Base-by-base conservation (phyloP, 352 stramenopile genomes). In the Paralagenidium karlingii region DNA sequence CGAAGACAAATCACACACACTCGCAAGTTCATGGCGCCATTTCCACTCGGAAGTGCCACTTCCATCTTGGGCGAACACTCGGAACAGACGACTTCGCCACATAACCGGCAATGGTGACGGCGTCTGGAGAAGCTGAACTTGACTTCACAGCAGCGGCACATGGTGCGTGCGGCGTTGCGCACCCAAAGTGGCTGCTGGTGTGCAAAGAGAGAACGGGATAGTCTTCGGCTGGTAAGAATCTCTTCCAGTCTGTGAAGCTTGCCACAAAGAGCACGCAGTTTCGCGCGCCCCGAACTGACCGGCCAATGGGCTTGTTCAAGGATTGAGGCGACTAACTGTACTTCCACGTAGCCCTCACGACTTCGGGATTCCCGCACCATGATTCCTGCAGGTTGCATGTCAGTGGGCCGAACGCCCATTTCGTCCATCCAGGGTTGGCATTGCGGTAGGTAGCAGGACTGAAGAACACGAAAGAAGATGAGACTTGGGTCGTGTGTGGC, bases 11-110 rank as follows among this genome's bases (percentile, higher is more conserved):
- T n/a, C n/a, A n/a, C n/a, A n/a, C n/a, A n/a, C n/a, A n/a, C n/a
- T n/a, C n/a, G n/a, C n/a, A n/a, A n/a, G n/a, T n/a, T n/a, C n/a
- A n/a, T n/a, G n/a, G n/a, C n/a, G n/a, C n/a, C n/a, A n/a, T n/a
- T n/a, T n/a, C n/a, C n/a, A n/a, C n/a, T n/a, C n/a, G n/a, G n/a
- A 15, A 87, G 63, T 25, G 62, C 66, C 16, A 88, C 60, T 41
- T 83, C 74, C 57, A 85, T 78, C 40, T 88, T 88, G n/a, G 74
- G 74, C 2, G 61, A 82, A 47, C 74, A 88, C 24, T 80, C 68
- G 2, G 68, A 73, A 43, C 74, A 88, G 39, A 68, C 82, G 43
- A 88, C 47, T 53, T 88, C 74, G 29, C 74, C 74, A 21, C 74
- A 87, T 15, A 87, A 47, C 18, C 74, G 74, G 41, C 74, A 87